A percentile compares a stretch with the other conserved stretches of the same genome.
phyloP scores from a whole-genome alignment of 1,139 yeast species.

The Sugiyamaella paludigena region DNA sequence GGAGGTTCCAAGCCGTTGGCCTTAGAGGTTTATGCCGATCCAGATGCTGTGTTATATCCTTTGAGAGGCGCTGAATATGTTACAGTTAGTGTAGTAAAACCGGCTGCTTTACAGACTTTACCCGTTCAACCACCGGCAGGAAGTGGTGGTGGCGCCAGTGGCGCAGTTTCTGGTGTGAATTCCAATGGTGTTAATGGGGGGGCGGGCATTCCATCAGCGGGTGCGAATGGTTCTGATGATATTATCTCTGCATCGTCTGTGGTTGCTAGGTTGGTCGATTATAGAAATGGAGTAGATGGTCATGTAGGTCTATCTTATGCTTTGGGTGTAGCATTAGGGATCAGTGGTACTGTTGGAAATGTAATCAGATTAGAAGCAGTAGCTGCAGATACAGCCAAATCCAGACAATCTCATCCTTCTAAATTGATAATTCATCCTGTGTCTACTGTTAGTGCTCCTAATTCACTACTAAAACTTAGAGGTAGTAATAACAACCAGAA shows the following conservation, averaged over 20 bases:
- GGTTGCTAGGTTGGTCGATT: slow-evolving; percentile 53
- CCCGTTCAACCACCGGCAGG: slow-evolving; percentile 26
- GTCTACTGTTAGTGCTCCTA: slow-evolving; percentile 42
- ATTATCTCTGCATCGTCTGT: slow-evolving; percentile 42
- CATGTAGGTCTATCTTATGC: slow-evolving; percentile 57
- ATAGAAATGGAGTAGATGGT: slow-evolving; percentile 41
- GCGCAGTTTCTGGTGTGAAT: slow-evolving; percentile 2
- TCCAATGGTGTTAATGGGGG: not conserved
- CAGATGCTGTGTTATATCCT: slow-evolving; percentile 38
- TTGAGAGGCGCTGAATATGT: slow-evolving; percentile 49
- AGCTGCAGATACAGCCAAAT: slow-evolving; percentile 38
- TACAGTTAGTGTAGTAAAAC: slow-evolving; percentile 52
- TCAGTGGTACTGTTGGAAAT: slow-evolving; percentile 50
- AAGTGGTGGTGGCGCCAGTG: not conserved
- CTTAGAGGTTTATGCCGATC: slow-evolving; percentile 48
- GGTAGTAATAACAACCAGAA: slow-evolving; percentile 26
- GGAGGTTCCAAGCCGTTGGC: slow-evolving; percentile 16
- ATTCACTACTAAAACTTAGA: slow-evolving; percentile 34
- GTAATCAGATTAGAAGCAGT: slow-evolving; percentile 56
- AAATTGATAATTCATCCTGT: slow-evolving; percentile 52
- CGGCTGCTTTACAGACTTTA: slow-evolving; percentile 31
- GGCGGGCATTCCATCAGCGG: not conserved
- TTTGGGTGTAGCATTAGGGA: slow-evolving; percentile 58
- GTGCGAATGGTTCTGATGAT: slow-evolving; percentile 7
- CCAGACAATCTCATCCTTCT: slow-evolving; percentile 38